Conservation (phyloP, 2,329 filamentous ascomycete genomes). For the Colletotrichum liaoningense region DNA sequence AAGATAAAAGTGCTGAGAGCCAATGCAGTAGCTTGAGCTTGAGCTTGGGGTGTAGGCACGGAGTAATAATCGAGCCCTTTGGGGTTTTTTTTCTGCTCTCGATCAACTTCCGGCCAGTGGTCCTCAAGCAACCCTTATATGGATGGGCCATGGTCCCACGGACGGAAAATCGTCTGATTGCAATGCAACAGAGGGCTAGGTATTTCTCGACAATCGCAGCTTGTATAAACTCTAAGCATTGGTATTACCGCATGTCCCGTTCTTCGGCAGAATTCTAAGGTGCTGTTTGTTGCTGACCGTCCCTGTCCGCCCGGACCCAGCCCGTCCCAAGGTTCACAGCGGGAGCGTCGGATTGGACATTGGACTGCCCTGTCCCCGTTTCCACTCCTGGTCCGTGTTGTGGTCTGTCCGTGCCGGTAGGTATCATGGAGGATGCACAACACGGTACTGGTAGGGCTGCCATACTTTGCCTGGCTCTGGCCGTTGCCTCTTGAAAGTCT, state of each 20-base stretch:
- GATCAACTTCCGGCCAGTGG: background rate
- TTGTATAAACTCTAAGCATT: slow-evolving; percentile 3
- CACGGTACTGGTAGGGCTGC: slow-evolving; percentile 20
- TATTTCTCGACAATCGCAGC: background rate
- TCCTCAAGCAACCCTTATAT: slow-evolving; percentile 16
- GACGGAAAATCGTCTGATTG: slow-evolving; percentile 14
- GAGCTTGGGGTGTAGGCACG: background rate
- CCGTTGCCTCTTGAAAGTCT: background rate
- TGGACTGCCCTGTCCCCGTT: background rate
- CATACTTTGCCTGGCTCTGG: background rate
- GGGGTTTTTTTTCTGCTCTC: background rate
- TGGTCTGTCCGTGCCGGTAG: background rate
- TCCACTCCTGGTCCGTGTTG: background rate
- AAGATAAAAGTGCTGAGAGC: background rate
- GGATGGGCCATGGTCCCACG: background rate
- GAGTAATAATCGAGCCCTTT: background rate
- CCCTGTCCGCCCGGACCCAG: background rate
- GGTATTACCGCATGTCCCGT: background rate
- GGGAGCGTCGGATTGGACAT: slow-evolving; percentile 19
- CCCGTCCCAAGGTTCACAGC: slow-evolving; percentile 21
- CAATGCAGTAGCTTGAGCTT: slow-evolving; percentile 3
- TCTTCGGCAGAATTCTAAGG: background rate
- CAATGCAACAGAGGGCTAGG: background rate
- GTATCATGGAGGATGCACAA: background rate
- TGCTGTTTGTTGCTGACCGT: slow-evolving; percentile 18